These are phyloP conservation scores for Helianthus annuus DNA, from an alignment of 129 eudicot species.

Conservation along the genomic window HanXRQr2.0-SUNRISE NC_035443.2:5295573-5296072, in stretches of 20 bases:
- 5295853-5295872: constrained; percentile 56
- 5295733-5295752: constrained; percentile 78
- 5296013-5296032: constrained; percentile 67
- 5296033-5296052: constrained; percentile 55
- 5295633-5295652: constrained; percentile 61
- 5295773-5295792: constrained; percentile 61
- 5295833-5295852: constrained; percentile 59
- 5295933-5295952: constrained; percentile 70
- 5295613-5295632: constrained; percentile 69
- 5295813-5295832: constrained; percentile 74
- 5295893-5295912: constrained; percentile 74
- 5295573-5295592: constrained; percentile 59
- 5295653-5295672: constrained; percentile 86
- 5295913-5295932: constrained; percentile 49
- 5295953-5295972: constrained; percentile 51
- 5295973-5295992: constrained; percentile 58
- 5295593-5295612: constrained; percentile 54
- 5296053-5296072: constrained; percentile 67
- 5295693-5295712: constrained; percentile 59
- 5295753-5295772: constrained; percentile 79
- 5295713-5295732: constrained; percentile 56
- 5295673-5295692: constrained; percentile 75
- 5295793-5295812: constrained; percentile 50
- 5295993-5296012: constrained; percentile 63
- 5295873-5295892: constrained; percentile 68